These are phyloP conservation scores for Coemansia sp. DNA, from an alignment of 192 early-diverging fungal species.

Conservation along the genomic window DNA sequence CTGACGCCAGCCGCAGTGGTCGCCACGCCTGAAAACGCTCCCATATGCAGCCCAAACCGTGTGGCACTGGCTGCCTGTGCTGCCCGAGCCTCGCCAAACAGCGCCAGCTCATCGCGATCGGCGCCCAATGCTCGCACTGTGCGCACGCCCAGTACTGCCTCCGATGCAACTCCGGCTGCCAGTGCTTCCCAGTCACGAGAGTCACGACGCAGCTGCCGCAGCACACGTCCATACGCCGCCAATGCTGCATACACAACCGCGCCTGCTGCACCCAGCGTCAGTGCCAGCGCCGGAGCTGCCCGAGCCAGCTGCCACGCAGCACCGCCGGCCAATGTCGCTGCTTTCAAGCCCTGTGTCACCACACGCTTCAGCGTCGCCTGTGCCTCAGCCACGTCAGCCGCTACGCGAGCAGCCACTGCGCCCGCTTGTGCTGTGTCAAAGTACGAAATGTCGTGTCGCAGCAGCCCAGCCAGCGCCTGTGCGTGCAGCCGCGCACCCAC, in stretches of 20 bases:
- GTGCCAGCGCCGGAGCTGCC: slow-evolving; percentile 55
- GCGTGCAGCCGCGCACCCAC: slow-evolving; percentile 55
- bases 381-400: slow-evolving; percentile 59
- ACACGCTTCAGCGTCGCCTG: slow-evolving; percentile 61
- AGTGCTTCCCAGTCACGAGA: slow-evolving; percentile 52
- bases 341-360: slow-evolving; percentile 60
- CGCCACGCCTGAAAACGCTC: slow-evolving; percentile 62
- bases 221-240: slow-evolving; percentile 56
- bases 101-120: slow-evolving; percentile 54
- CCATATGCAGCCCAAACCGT: slow-evolving; percentile 60
- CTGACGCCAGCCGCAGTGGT: slow-evolving; percentile 58
- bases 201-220: slow-evolving; percentile 51
- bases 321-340: slow-evolving; percentile 55
- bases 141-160: slow-evolving; percentile 58
- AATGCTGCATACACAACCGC: slow-evolving; percentile 53
- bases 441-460: slow-evolving; percentile 62
- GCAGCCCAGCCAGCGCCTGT: slow-evolving; percentile 52
- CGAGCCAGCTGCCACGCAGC: slow-evolving; percentile 55
- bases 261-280: slow-evolving; percentile 55
- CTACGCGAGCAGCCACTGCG: slow-evolving; percentile 55
- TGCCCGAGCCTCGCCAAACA: slow-evolving; percentile 47
- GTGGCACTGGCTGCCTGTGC: slow-evolving; percentile 42
- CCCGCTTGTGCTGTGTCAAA: slow-evolving; percentile 58
- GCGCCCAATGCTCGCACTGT: slow-evolving; percentile 62
- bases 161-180: slow-evolving; percentile 56